Percentiles rank a stretch among this genome's conserved stretches.
phyloP scores from a whole-genome alignment of 768 basidiomycete genomes.

The Podaxis sp. region DNA sequence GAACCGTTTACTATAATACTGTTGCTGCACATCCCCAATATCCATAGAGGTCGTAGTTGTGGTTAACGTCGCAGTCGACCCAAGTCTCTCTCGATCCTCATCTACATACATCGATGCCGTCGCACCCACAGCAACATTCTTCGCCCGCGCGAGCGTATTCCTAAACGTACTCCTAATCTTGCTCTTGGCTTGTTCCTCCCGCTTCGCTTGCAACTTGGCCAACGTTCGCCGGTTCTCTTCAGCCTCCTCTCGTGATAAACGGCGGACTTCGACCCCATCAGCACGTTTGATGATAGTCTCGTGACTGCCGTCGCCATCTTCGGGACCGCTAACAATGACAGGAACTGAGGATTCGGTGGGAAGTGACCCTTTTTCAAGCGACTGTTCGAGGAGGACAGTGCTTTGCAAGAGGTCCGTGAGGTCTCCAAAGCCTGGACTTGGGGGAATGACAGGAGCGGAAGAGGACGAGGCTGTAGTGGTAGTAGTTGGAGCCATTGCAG shows the following conservation, averaged over 20 bases:
- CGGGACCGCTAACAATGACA: constrained; percentile 6
- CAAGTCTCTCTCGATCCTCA: constrained; percentile 1
- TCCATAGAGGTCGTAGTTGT: background rate
- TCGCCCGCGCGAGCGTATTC: constrained; percentile 30
- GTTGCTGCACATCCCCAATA: background rate
- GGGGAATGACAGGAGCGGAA: constrained; percentile 21
- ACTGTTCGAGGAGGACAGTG: constrained; percentile 57
- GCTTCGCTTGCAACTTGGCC: constrained; percentile 25
- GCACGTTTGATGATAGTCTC: constrained; percentile 21
- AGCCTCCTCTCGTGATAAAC: constrained; percentile 19
- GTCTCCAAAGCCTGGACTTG: constrained; percentile 53
- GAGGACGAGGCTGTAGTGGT: constrained; percentile 20
- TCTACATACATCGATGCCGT: constrained; percentile 22
- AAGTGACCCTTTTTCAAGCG: constrained; percentile 49
- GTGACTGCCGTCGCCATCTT: constrained; percentile 17
- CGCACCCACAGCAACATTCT: constrained; percentile 23
- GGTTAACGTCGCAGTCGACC: background rate
- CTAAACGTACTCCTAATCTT: constrained; percentile 35
- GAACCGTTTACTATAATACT: constrained; percentile 7
- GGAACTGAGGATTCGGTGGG: constrained; percentile 32
- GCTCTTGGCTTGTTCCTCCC: constrained; percentile 26
- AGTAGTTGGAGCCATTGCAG: constrained; percentile 20
- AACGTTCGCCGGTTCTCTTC: constrained; percentile 28
- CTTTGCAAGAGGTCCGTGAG: constrained; percentile 55
- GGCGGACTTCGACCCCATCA: constrained; percentile 15